Percentiles rank a stretch among this genome's conserved stretches.
Conservation (phyloP, 345 rosid genomes). For the Gossypium turneri region DNA sequence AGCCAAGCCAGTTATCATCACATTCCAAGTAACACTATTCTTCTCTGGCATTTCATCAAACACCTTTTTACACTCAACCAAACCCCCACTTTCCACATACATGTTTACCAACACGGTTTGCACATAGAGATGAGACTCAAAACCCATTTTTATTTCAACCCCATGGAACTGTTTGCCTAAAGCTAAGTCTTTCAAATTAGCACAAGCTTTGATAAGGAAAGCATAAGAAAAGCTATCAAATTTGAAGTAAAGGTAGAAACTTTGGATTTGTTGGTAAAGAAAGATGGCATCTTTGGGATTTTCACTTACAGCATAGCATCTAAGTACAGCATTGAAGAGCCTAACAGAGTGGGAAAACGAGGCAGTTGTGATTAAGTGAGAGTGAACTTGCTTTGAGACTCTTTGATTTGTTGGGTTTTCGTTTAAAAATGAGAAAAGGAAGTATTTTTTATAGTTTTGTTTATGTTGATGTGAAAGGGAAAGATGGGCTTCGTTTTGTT, state of each 20-base stretch:
- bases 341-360: conserved; percentile 27
- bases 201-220: conserved; percentile 47
- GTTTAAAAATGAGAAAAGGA: conserved; percentile 27
- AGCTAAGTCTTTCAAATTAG: conserved; percentile 24
- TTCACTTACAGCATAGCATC: conserved; percentile 46
- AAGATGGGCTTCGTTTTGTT: background rate
- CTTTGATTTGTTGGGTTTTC: conserved; percentile 28
- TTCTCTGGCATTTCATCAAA: conserved; percentile 70
- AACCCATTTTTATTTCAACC: conserved; percentile 55
- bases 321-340: conserved; percentile 52
- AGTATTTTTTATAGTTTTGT: conserved; percentile 9
- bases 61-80: conserved; percentile 33
- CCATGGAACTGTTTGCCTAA: conserved; percentile 61
- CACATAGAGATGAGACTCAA: conserved; percentile 55
- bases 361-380: conserved; percentile 3
- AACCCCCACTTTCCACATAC: conserved; percentile 35
- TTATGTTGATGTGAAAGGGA: conserved; percentile 8
- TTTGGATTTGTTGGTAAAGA: conserved; percentile 45
- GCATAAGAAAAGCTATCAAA: conserved; percentile 67
- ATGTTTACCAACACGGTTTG: conserved; percentile 55
- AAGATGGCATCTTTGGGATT: conserved; percentile 42
- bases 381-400: conserved; percentile 43
- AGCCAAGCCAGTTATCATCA: conserved; percentile 64
- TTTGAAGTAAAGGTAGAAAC: conserved; percentile 25
- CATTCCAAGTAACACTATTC: conserved; percentile 74